phyloP scores from a whole-genome alignment of 345 rosid genomes.

The Nephelium lappaceum region DNA sequence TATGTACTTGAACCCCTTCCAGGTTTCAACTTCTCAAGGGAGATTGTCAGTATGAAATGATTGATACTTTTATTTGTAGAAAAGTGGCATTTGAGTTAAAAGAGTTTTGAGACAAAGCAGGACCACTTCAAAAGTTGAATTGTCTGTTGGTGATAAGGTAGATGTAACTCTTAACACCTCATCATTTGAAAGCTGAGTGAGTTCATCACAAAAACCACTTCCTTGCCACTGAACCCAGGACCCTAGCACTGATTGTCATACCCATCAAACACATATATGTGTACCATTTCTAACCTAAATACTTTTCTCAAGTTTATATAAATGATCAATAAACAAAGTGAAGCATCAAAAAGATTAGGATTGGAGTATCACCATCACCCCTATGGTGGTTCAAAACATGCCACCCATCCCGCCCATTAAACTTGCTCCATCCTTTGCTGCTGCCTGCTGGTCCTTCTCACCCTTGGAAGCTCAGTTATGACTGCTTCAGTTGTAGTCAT shows the following conservation, averaged over 20 bases:
- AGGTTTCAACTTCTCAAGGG: no score
- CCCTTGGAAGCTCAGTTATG: conserved; percentile 53
- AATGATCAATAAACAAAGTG: not conserved
- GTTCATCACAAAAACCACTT: no score
- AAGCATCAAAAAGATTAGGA: not conserved
- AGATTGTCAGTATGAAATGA: no score
- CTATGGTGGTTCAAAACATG: conserved; percentile 35
- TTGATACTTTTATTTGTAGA: no score
- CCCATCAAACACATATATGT: no score
- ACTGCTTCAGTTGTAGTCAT: conserved; percentile 67
- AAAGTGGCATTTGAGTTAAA: not conserved
- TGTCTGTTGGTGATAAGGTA: not conserved
- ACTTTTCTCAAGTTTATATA: not conserved
- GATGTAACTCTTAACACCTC: no score
- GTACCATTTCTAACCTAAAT: not conserved
- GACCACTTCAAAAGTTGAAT: not conserved
- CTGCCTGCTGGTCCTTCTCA: conserved; percentile 50
- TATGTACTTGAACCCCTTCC: no score
- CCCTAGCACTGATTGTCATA: no score
- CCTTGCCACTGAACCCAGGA: no score
- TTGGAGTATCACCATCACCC: no score
- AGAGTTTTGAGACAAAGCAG: not conserved
- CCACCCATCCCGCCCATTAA: conserved; percentile 30
- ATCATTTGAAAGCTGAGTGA: not conserved
- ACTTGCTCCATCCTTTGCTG: conserved; percentile 20